Evolutionary conservation across 345 rosid species (phyloP), one percentile per base, ranked within the genome.

Genomic region (Eucalyptus sideroxylon): DNA sequence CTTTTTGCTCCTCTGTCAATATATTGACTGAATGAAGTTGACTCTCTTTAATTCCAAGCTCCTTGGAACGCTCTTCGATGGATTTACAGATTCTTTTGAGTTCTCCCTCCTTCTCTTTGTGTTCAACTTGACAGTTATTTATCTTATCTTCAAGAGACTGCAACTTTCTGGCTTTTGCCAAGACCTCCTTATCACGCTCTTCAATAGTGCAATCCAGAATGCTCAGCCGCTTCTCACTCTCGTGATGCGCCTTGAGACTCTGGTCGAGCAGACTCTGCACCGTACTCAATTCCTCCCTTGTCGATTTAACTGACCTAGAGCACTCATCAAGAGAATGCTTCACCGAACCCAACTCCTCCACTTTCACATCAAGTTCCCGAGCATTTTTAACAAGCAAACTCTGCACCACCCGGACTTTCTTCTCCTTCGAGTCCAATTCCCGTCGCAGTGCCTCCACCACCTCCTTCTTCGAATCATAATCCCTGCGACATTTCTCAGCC

Each of bases 231-330:
- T 65, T 53, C 24, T 87, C 89, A 49, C 80, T 91, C 17, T 13
- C 40, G 59, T 89, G 88, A 21, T 88, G 72, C 88, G 90, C 89
- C 59, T 50, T 56, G 30, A 50, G 4, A 50, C 89, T 60, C 30
- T 88, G 86, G 67, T 67, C 50, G 53, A 93, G 37, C 34, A 11
- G 11, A 5, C 50, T 50, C 23, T 81, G 77, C 30, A 91, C 8
- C 49, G 44, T 62, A 56, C 37, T 82, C 90, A 93, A 55, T n/a
- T 90, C 89, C 59, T 90, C 56, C 59, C 86, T 91, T 34, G 87
- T 67, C 80, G 80, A n/a, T 67, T 67, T 31, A 67, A 67, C 80
- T 19, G 5, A 8, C 23, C 40, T 31, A 67, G 40, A 67, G 80
- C 40, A 31, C 40, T 67, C 80, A 31, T 16, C 40, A 8, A 67